Evolutionary conservation across 1,139 yeast genomes (phyloP).

Genomic region (Candida gigantensis): DNA sequence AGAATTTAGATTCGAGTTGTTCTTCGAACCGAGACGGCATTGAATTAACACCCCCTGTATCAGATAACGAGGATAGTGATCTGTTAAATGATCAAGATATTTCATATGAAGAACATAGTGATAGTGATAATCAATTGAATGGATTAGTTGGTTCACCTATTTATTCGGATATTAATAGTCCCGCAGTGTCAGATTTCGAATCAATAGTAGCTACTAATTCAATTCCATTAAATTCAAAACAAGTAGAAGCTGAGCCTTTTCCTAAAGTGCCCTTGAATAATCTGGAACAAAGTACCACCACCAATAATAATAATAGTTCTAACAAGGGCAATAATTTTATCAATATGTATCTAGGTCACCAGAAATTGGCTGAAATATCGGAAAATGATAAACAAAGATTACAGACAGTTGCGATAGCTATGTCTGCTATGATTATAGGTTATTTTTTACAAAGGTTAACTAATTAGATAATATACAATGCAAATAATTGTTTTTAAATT

Average conservation of each 20-base stretch:
- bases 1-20: slow-evolving; percentile 9
- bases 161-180: neutral
- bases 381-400: slow-evolving; percentile 8
- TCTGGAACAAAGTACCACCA: slow-evolving; percentile 4
- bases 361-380: slow-evolving; percentile 2
- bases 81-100: slow-evolving; percentile 3
- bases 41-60: slow-evolving; percentile 25
- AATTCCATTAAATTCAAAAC: neutral
- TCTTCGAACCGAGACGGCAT: slow-evolving; percentile 9
- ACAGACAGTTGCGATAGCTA: slow-evolving; percentile 14
- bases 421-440: slow-evolving; percentile 16
- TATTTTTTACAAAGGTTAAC: slow-evolving; percentile 13
- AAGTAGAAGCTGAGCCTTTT: slow-evolving; percentile 15
- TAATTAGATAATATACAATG: neutral
- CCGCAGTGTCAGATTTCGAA: neutral
- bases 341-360: neutral
- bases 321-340: neutral
- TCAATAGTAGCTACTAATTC: slow-evolving; percentile 9
- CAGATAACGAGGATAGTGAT: slow-evolving; percentile 18
- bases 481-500: neutral
- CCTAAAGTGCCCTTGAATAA: no score
- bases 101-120: neutral
- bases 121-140: slow-evolving; percentile 1
- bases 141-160: neutral
- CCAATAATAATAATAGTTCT: neutral